phyloP scores from a whole-genome alignment of 179 eudicot genomes.

The Carnegiea gigantea region DNA sequence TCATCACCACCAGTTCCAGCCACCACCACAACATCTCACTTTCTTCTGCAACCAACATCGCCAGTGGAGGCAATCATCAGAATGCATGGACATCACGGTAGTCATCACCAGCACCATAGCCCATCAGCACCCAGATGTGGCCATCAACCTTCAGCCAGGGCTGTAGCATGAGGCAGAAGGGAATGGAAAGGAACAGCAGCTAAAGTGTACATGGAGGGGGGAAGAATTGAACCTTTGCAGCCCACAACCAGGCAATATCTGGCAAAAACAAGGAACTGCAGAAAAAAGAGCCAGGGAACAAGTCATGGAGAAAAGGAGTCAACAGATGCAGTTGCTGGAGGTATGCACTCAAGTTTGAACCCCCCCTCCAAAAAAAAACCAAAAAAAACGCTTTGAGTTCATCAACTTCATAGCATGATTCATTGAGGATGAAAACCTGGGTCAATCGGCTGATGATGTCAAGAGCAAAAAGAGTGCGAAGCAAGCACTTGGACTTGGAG shows the following conservation, averaged over 20 bases:
- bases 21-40: background rate
- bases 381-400: background rate
- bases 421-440: background rate
- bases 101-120: background rate
- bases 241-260: too few relatives aligned
- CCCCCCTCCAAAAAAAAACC: background rate
- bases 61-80: background rate
- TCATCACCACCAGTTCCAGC: background rate
- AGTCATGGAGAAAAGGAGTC: background rate
- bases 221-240: too few relatives aligned
- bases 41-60: background rate
- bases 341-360: background rate
- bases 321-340: background rate
- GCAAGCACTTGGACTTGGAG: background rate
- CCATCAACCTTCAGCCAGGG: background rate
- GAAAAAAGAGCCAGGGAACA: background rate
- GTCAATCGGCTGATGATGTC: background rate
- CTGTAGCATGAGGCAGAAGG: background rate
- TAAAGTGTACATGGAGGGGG: too few relatives aligned
- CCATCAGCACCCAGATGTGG: background rate
- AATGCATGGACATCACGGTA: background rate
- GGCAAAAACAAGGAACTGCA: too few relatives aligned
- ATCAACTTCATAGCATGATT: background rate
- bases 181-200: background rate
- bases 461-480: background rate